Evolutionary conservation across 139 green algal genomes (phyloP), one percentile per base, ranked within the genome.

Genomic region (Pedinophyceae sp.): DNA sequence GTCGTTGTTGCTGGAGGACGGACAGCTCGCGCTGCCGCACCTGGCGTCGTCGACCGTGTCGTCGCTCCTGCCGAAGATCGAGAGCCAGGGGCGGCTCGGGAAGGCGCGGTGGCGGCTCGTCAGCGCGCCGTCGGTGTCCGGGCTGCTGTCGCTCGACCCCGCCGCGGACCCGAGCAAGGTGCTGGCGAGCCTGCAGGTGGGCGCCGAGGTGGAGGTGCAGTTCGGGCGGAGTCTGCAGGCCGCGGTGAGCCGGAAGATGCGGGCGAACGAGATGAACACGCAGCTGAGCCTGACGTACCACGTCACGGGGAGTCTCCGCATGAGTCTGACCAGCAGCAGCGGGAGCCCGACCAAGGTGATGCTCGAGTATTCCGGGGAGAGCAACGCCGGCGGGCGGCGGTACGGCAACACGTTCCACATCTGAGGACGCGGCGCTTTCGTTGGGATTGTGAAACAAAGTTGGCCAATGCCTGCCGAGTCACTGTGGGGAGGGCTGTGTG

Each of bases 171-270:
- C 25, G 5, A 46, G 52, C 24, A 23, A 61, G 16, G 40, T 54
- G 5, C 4, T 61, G 19, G 30, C 34, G 4, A 61, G 38, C 28
- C 39, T 61, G 6, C 43, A 58, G 13, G 62, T 90, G 30, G 83
- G 82, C 50, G 89, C 85, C 3, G 88, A 97, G 68, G 77, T 93
- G 50, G 89, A 97, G 67, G 58, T 97, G n/a, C 64, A 86, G 58
- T 80, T 84, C 50, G 75, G 83, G n/a, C 29, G 38, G 25, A 59
- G 58, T 19, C 60, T 85, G 45, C 70, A 79, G 50, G 30, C 38
- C n/a, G 38, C 52, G 4, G 7, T 61, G 18, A 28, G 34, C 29
- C 55, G 52, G 16, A 61, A 53, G n/a, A 5, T n/a, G 15, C 10
- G 22, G 25, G 55, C 26, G 10, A 19, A 34, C n/a, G 7, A 50